Conservation (phyloP, 345 rosid species). For the Eucalyptus guilfoylei region DNA sequence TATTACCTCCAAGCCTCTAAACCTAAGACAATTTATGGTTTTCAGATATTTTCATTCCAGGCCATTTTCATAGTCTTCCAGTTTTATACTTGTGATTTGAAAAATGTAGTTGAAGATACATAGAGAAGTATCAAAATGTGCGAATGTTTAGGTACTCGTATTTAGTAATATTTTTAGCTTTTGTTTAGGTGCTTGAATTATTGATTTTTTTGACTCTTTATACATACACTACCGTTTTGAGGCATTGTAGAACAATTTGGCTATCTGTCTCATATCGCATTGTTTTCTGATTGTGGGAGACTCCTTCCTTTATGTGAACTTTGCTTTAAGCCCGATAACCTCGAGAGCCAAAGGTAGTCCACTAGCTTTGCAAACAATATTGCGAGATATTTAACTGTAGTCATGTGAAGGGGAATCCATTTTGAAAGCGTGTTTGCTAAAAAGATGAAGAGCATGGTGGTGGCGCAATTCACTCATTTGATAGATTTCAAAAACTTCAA, state of each 20-base stretch:
- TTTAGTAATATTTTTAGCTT: not conserved
- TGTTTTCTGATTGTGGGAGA: not conserved
- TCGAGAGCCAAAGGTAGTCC: too few species aligned
- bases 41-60: not conserved
- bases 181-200: not conserved
- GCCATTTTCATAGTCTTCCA: not conserved
- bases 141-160: not conserved
- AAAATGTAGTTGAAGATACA: not conserved
- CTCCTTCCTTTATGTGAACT: not conserved
- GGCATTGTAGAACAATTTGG: not conserved
- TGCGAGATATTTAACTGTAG: too few species aligned
- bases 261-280: not conserved
- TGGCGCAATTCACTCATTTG: too few species aligned
- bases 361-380: too few species aligned
- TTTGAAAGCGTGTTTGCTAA: too few species aligned
- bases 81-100: not conserved
- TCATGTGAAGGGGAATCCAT: too few species aligned
- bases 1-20: not conserved
- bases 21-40: not conserved
- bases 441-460: too few species aligned
- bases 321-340: not conserved
- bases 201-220: not conserved
- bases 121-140: not conserved
- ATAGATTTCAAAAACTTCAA: too few species aligned
- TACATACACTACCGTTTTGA: not conserved